Evolutionary conservation across 371 early-diverging fungal genomes (phyloP), one percentile per base, ranked within the genome.

Genomic region (Encephalitozoon intestinalis): DNA sequence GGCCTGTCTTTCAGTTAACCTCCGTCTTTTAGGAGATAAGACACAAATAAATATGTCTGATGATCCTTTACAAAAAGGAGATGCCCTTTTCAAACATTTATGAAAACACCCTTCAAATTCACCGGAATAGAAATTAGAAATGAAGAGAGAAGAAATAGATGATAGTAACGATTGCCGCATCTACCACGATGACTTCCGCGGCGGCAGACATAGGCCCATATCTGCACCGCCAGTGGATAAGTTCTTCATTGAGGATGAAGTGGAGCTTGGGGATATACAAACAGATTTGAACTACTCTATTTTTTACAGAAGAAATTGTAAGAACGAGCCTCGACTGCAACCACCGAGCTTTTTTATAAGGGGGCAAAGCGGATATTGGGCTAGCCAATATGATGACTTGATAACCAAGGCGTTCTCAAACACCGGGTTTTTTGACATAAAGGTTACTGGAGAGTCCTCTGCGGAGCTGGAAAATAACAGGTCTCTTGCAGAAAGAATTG

Each of bases 201-300:
- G 34, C 2, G 1, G n/a, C n/a, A 34, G 58, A n/a, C n/a, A 54
- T 26, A 73, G 74, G 25, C 74, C 74, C 18, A 66, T 54, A 41
- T 72, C 73, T n/a, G 80, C 80, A 34, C 80, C 80, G 8, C 80
- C 80, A 0, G 73, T 79, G n/a, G 73, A 76, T n/a, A 79, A 79
- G 50, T 39, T 79, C 6, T 64, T 71, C 52, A n/a, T 76, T 7
- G 53, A 73, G 25, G 80, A 76, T 70, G 80, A 76, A 49, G 53
- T 76, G 9, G 74, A 76, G 21, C 31, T 72, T 12, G 58, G 72
- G 9, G 80, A 80, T 18, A 70, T 80, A 21, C 53, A 54, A 37
- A 51, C 43, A 18, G 84, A 87, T 69, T 81, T 86, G 15, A 84
- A 86, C 11, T 87, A 87, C 67, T 84, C 85, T 23, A 83, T 85